Evolutionary conservation across 1,284 basidiomycete genomes (phyloP), one percentile per base, ranked within the genome.

Genomic region (Coniferiporia weirii): DNA sequence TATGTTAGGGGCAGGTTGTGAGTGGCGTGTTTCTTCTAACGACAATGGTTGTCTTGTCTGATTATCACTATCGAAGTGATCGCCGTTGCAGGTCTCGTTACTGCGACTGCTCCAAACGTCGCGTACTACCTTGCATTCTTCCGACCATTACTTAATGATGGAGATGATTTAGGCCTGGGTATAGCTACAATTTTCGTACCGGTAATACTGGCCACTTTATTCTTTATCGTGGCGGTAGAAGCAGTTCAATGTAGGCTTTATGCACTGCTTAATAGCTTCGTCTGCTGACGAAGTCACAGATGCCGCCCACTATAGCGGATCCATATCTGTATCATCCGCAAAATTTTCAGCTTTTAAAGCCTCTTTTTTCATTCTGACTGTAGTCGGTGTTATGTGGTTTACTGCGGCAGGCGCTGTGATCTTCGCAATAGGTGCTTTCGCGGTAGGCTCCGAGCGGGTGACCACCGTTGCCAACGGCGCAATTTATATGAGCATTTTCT

Each of bases 111-210:
- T 0, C 89, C 91, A 3, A 83, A 90, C 63, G 80, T 89, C 56
- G 79, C 81, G 1, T 82, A 89, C 69, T 87, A 84, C 64, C 69
- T 92, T 7, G 75, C 80, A 0, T 88, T 92, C 73, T 73, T 93
- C 56, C 65, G 72, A 40, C 75, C 79, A 1, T 69, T 91, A 6
- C 71, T 79, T n/a, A 72, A 72, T 8, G 69, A 74, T 15, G 75
- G 79, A 60, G 69, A 75, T n/a, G 69, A 69, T 5, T 66, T 89
- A 47, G 79, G 77, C 2, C 75, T 82, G 9, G 89, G 87, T 0
- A 66, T 92, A 27, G 85, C 81, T 0, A 85, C 84, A 12, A 77
- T 84, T 15, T 73, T 92, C 34, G 82, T 81, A 1, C 85, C 91
- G 22, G 83, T 87, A 3, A 69, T 88, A 8, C 81, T 76, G 1